Evolutionary conservation across 2,329 filamentous ascomycete genomes (phyloP).

Genomic region (Paradendryphiella salina): DNA sequence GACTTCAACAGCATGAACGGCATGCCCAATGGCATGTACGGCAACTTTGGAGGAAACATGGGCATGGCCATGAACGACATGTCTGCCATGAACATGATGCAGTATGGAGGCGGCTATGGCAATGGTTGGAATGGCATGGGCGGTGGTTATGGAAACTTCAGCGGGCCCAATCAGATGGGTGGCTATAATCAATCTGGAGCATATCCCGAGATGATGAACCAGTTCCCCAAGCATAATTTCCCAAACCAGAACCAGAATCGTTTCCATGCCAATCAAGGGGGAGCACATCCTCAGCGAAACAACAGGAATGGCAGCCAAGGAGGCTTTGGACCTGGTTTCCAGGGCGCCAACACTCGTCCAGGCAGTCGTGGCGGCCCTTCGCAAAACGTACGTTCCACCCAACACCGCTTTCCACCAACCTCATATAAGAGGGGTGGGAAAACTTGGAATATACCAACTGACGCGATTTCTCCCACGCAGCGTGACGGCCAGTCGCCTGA

Average conservation of each 20-base stretch:
- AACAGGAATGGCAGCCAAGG: conserved; percentile 50
- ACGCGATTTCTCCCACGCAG: conserved; percentile 29
- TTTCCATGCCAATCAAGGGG: conserved; percentile 71
- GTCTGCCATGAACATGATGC: conserved; percentile 68
- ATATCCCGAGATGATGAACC: conserved; percentile 54
- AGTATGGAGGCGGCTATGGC: conserved; percentile 68
- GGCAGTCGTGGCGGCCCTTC: conserved; percentile 36
- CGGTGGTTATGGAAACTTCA: conserved; percentile 69
- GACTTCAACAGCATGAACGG: conserved; percentile 62
- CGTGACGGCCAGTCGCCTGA: conserved; percentile 40
- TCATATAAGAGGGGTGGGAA: conserved; percentile 12
- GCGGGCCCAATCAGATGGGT: conserved; percentile 56
- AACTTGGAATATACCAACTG: conserved; percentile 26
- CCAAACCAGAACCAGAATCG: conserved; percentile 73
- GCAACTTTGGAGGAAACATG: conserved; percentile 68
- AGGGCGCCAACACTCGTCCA: conserved; percentile 35
- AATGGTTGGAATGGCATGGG: conserved; percentile 65
- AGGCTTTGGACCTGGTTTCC: conserved; percentile 36
- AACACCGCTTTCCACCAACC: conserved; percentile 22
- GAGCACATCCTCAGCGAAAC: conserved; percentile 49
- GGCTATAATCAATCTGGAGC: conserved; percentile 58
- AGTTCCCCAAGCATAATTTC: conserved; percentile 64
- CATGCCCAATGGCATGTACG: conserved; percentile 79
- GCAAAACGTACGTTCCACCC: conserved; percentile 43
- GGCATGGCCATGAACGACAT: conserved; percentile 79